Base-by-base conservation (phyloP, 176 grass and related monocot species). In the Thalia dealbata region DNA sequence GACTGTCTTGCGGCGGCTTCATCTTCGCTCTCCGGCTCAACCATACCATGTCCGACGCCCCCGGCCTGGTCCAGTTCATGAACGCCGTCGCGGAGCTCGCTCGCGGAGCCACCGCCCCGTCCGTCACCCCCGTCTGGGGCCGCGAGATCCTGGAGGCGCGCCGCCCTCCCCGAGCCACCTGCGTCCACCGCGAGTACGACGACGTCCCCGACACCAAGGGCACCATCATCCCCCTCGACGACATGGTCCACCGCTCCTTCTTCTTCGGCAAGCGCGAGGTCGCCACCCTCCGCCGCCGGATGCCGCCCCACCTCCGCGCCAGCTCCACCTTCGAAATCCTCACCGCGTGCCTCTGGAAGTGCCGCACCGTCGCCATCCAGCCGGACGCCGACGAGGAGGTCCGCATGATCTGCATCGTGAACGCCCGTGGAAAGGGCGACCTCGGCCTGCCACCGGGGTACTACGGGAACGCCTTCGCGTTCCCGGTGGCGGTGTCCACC, bases 261-360 rank as follows among this genome's bases (percentile, higher is more conserved):
- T 90, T 92, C 84, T 92, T 96, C 72, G 86, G 92, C 0, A 60
- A 21, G 0, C 4, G 0, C 0, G 86, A 96, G 80, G 66, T 96
- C 0, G 84, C 82, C 0, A 61, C 84, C 38, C 9, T 90, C 23
- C 70, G 86, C 11, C 71, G 77, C 0, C 84, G 87, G 80, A 63
- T 83, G 7, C 78, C 80, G 15, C 81, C 48, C 59, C 23, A 7
- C 10, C 78, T 90, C 44, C 73, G 70, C 0, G 14, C 61, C 7
- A 82, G 81, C 67, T 84, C 82, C 84, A 92, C 84, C 32, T 96
- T 96, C 81, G 93, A 96, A 69, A 60, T 96, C 60, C 80, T 96
- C 50, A 88, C 87, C 0, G 93, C 89, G 0, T 85, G 83, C 54
- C 80, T 92, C 2, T 92, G 93, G 89, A 80, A 73, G 76, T 90